phyloP scores from a whole-genome alignment of 495 filamentous ascomycete genomes.

The Tuber microsphaerosporum region DNA sequence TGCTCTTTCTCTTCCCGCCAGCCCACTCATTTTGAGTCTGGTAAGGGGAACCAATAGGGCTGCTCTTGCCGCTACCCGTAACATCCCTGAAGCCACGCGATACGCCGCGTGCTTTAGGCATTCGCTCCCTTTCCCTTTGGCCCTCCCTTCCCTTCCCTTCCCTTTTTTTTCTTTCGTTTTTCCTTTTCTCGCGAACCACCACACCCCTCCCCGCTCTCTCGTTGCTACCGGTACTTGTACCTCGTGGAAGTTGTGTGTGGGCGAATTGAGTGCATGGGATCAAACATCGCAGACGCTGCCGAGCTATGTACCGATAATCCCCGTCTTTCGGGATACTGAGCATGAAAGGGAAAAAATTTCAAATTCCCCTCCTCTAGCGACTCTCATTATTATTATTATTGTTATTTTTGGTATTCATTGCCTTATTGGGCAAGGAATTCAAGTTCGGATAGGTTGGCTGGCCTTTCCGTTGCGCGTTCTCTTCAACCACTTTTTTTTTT shows the following conservation, averaged over 20 bases:
- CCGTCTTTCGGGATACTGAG: slow-evolving; percentile 7
- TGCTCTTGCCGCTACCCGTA: slow-evolving; percentile 36
- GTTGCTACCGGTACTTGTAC: too few relatives aligned
- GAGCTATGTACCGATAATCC: slow-evolving; percentile 4
- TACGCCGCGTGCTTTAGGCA: slow-evolving; percentile 15
- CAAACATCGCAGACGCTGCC: slow-evolving; percentile 23
- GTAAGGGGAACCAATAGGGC: slow-evolving; percentile 24
- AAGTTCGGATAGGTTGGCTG: neutral
- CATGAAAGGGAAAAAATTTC: neutral
- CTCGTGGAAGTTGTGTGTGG: slow-evolving; percentile 18
- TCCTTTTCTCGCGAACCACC: slow-evolving; percentile 18
- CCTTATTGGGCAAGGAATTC: neutral
- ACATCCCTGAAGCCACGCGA: slow-evolving; percentile 36
- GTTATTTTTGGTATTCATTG: neutral
- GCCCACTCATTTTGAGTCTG: neutral
- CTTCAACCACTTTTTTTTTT: neutral
- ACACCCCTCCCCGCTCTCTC: slow-evolving; percentile 14
- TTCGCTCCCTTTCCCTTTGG: slow-evolving; percentile 13
- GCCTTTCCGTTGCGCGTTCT: neutral
- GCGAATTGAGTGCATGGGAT: slow-evolving; percentile 1
- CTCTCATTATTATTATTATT: neutral
- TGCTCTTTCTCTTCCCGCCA: too few relatives aligned
- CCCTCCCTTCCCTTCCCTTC: slow-evolving; percentile 19
- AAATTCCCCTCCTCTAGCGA: slow-evolving; percentile 10
- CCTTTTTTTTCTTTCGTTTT: slow-evolving; percentile 17